Conservation (phyloP, 352 stramenopile genomes). For the Pythium folliculosum region DNA sequence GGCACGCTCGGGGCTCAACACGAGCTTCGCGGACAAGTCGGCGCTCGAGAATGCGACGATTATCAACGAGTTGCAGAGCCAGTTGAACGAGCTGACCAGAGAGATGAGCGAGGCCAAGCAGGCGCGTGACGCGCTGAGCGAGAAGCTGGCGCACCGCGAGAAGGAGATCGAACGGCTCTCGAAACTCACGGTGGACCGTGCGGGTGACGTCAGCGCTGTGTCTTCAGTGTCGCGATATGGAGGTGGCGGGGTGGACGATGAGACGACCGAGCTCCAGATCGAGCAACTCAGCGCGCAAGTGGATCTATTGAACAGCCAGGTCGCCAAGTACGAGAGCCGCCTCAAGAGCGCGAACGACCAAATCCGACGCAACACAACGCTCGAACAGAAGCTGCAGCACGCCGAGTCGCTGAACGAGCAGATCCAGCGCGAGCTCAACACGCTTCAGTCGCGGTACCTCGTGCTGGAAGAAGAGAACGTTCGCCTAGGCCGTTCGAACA, state of each 20-base stretch:
- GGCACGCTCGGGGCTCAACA: not conserved
- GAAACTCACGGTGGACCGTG: slow-evolving; percentile 42
- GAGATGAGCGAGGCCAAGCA: slow-evolving; percentile 51
- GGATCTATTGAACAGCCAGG: slow-evolving; percentile 77
- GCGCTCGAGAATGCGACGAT: slow-evolving; percentile 32
- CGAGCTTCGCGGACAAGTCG: slow-evolving; percentile 19
- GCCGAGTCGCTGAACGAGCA: slow-evolving; percentile 51
- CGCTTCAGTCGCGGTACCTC: slow-evolving; percentile 47
- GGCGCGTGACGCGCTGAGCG: slow-evolving; percentile 42
- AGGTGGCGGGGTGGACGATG: slow-evolving; percentile 19
- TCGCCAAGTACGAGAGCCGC: slow-evolving; percentile 78
- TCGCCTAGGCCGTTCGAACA: slow-evolving; percentile 28
- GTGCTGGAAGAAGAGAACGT: slow-evolving; percentile 52
- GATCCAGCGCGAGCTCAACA: slow-evolving; percentile 49
- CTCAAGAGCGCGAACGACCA: slow-evolving; percentile 64
- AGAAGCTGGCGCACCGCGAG: slow-evolving; percentile 65
- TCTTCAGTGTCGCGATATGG: not conserved
- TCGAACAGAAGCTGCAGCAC: slow-evolving; percentile 65
- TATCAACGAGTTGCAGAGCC: slow-evolving; percentile 45
- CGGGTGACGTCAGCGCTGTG: not conserved
- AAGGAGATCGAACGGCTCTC: slow-evolving; percentile 67
- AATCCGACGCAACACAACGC: slow-evolving; percentile 36
- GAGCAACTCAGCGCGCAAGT: slow-evolving; percentile 73
- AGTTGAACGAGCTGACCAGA: slow-evolving; percentile 43
- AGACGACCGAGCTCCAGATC: slow-evolving; percentile 60